Evolutionary conservation across 306 rosid genomes (phyloP), one percentile per base, ranked within the genome.

Genomic region (Pyrus pyrifolia): DNA sequence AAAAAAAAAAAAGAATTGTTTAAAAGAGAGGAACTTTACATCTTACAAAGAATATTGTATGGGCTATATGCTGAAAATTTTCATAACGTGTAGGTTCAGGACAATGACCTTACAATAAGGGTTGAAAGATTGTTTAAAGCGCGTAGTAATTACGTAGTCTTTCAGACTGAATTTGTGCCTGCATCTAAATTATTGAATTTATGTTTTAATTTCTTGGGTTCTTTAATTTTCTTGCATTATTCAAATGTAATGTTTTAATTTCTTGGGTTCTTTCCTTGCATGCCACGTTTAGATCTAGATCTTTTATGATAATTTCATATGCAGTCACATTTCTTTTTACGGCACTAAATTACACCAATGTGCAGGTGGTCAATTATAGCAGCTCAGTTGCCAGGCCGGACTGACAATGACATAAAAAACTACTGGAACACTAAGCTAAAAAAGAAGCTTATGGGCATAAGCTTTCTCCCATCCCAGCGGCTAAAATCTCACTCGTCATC

Each of bases 331-430:
- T 60, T 73, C 29, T 60, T 73, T 40, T 66, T 0, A 18, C 12
- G 71, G 71, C 30, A 31, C 53, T 76, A n/a, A 57, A 17, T 30
- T 13, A 27, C 11, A 66, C 11, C 35, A 2, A 62, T 53, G 69
- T 86, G 79, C 57, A 94, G 98, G 87, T 94, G 98, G 98, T 94
- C 98, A 74, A 79, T 94, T 31, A 94, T 94, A 82, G 98, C 98
- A 81, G 86, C 93, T 81, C 94, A 89, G 74, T 76, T 94, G 71
- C 91, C 91, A 11, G 96, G 97, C 2, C 85, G 98, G 68, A 94
- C 98, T 9, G 98, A 94, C 81, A 94, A 94, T 75, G 97, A 94
- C 72, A 88, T 94, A 46, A 94, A 94, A 83, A 94, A 94, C 82
- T 89, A 94, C 65, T 94, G 98, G 98, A 94, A 94, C 91, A 91